Evolutionary conservation across 495 filamentous ascomycete genomes (phyloP).

Genomic region (Talaromyces nanjingensis): DNA sequence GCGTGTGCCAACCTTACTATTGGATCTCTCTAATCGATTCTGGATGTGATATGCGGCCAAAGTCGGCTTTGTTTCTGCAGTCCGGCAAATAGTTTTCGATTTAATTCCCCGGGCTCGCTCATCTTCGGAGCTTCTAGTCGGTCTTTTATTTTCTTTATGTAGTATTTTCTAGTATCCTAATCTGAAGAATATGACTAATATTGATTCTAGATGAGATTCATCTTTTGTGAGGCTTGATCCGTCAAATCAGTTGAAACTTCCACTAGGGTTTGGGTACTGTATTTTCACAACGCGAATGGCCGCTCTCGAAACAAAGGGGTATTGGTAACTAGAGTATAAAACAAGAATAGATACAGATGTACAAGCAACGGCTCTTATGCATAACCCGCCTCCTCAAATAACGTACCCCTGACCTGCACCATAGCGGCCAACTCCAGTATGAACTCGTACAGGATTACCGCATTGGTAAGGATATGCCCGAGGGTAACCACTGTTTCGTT

Average conservation of each 20-base stretch:
- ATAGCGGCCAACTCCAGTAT: slow-evolving; percentile 81
- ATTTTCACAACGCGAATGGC: background rate
- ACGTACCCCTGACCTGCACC: slow-evolving; percentile 73
- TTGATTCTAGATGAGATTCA: background rate
- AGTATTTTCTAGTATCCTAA: background rate
- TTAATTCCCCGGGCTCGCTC: background rate
- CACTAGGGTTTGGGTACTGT: background rate
- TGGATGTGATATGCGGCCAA: background rate
- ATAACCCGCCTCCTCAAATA: slow-evolving; percentile 75
- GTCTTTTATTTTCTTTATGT: background rate
- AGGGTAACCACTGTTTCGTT: slow-evolving; percentile 47
- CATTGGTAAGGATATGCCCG: slow-evolving; percentile 76
- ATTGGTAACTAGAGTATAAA: background rate
- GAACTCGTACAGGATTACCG: slow-evolving; percentile 62
- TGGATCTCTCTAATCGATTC: background rate
- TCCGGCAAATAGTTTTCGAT: background rate
- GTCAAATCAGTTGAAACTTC: no score
- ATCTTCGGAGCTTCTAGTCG: background rate
- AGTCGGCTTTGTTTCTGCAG: background rate
- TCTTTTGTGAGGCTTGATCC: background rate
- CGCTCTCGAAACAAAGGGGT: background rate
- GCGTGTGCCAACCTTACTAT: background rate
- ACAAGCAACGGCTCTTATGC: background rate
- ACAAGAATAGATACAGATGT: background rate
- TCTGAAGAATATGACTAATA: background rate